phyloP scores from a whole-genome alignment of 345 rosid species.

The Turritis glabra region DNA sequence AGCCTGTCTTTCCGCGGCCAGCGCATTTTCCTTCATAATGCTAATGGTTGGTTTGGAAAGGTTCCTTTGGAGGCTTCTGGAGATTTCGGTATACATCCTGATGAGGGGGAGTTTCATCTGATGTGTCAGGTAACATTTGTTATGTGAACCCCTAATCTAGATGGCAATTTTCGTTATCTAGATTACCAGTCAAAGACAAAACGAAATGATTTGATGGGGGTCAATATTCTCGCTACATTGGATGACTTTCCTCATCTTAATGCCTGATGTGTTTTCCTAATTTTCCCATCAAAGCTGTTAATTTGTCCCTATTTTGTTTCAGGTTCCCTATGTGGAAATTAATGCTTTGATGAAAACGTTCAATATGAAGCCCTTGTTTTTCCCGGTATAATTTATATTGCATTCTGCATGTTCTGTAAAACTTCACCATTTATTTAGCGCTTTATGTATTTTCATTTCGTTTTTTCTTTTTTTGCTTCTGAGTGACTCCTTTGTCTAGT shows the following conservation, averaged over 20 bases:
- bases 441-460: neutral
- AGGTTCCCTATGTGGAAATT: conserved; percentile 92
- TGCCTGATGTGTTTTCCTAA: neutral
- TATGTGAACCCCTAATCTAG: neutral
- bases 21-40: conserved; percentile 83
- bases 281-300: conserved; percentile 3
- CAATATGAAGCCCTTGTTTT: conserved; percentile 83
- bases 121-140: conserved; percentile 84
- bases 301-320: conserved; percentile 31
- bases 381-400: conserved; percentile 62
- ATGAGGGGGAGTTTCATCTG: conserved; percentile 96
- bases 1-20: conserved; percentile 91
- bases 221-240: conserved; percentile 4
- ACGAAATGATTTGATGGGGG: neutral
- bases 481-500: conserved; percentile 2
- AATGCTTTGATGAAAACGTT: conserved; percentile 93
- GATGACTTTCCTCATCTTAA: neutral
- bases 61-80: conserved; percentile 98
- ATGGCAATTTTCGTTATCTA: neutral
- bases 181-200: conserved; percentile 10
- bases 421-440: neutral
- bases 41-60: conserved; percentile 92
- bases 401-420: conserved; percentile 13
- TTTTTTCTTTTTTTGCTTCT: neutral
- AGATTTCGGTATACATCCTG: conserved; percentile 96